These are phyloP conservation scores for Santalum album DNA, from an alignment of 164 flowering plant genomes.

Conservation along the genomic window DNA sequence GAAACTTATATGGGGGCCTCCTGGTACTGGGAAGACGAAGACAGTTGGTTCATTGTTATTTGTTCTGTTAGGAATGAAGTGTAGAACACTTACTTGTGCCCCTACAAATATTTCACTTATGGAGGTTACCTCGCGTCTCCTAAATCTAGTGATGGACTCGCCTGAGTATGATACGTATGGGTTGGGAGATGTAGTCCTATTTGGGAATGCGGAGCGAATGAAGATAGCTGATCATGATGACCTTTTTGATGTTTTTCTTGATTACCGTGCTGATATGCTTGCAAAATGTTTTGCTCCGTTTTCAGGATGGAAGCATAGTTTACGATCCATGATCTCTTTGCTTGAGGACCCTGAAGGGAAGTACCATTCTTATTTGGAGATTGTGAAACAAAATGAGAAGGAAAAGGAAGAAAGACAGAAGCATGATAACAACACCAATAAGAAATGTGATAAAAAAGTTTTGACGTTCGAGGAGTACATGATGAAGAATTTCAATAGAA, in stretches of 20 bases:
- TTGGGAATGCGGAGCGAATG: conserved; percentile 45
- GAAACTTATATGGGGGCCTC: conserved; percentile 24
- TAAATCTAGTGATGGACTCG: conserved; percentile 13
- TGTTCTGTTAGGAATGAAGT: conserved; percentile 6
- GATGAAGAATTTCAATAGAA: conserved; percentile 3
- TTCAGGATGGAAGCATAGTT: conserved; percentile 28
- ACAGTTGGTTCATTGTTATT: conserved; percentile 13
- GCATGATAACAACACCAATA: not conserved
- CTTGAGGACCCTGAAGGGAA: conserved; percentile 22
- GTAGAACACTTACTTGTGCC: conserved; percentile 14
- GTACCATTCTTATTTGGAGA: conserved; percentile 20
- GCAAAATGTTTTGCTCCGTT: conserved; percentile 21
- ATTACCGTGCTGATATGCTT: conserved; percentile 29
- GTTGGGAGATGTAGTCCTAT: conserved; percentile 43
- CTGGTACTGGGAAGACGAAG: conserved; percentile 42
- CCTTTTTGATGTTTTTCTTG: conserved; percentile 33
- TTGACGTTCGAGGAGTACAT: conserved; percentile 28
- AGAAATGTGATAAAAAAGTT: not conserved
- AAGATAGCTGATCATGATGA: conserved; percentile 29
- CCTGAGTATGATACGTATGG: conserved; percentile 20
- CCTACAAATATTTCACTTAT: conserved; percentile 16
- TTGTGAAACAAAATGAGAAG: not conserved
- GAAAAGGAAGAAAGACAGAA: not conserved
- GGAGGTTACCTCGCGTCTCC: conserved; percentile 9
- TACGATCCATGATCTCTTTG: conserved; percentile 24